A percentile compares a stretch with the other conserved stretches of the same genome.
These are phyloP conservation scores for Beauveria australis DNA, from an alignment of 2,329 filamentous ascomycete genomes.

Conservation along the genomic window DNA sequence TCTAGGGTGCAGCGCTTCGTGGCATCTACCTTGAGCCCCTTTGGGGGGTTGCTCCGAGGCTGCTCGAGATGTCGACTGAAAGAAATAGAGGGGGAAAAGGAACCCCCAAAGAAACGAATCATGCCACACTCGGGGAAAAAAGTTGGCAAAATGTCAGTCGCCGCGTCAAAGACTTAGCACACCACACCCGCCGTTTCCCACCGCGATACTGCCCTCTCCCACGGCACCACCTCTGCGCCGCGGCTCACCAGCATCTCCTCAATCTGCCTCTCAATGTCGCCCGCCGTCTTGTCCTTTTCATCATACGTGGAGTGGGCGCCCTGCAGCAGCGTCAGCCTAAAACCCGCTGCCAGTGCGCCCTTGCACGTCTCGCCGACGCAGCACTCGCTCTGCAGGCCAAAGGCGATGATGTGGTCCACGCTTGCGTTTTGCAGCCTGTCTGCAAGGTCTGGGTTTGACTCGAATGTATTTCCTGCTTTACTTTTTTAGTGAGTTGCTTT, in stretches of 20 bases:
- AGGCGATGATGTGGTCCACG: conserved; percentile 18
- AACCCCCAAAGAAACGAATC: too few species aligned
- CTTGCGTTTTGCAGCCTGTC: conserved; percentile 16
- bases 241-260: conserved; percentile 17
- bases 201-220: conserved; percentile 15
- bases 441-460: conserved; percentile 23
- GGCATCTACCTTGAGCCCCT: background rate
- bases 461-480: conserved; percentile 20
- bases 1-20: background rate
- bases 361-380: conserved; percentile 22
- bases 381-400: conserved; percentile 26
- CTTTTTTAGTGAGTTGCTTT: background rate
- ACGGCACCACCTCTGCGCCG: conserved; percentile 18
- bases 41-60: too few species aligned
- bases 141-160: background rate
- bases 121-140: too few species aligned
- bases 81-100: too few species aligned
- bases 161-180: background rate
- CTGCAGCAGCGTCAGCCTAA: conserved; percentile 20
- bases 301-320: conserved; percentile 27
- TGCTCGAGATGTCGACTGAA: too few species aligned
- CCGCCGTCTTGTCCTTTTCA: conserved; percentile 15
- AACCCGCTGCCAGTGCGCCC: conserved; percentile 21
- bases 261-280: conserved; percentile 22
- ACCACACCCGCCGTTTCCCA: conserved; percentile 9